These are phyloP conservation scores for Rhododendron williamsianum DNA, from an alignment of 148 eudicot species.

Conservation along the genomic window DNA sequence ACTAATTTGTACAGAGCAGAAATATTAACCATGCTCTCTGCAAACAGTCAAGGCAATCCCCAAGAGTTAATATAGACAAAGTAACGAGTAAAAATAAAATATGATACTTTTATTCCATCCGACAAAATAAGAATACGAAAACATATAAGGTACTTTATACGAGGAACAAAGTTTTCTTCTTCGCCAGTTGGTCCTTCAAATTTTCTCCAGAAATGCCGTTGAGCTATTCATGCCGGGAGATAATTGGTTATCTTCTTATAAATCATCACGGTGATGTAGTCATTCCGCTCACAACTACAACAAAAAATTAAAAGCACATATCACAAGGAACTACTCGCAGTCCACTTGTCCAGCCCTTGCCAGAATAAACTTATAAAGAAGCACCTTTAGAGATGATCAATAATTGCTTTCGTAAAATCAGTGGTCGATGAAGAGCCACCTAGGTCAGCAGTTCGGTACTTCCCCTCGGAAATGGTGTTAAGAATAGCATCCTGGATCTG, in stretches of 20 bases:
- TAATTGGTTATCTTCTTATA: not conserved
- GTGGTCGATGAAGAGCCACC: constrained; percentile 76
- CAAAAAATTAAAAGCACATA: not conserved
- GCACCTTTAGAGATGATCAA: constrained; percentile 58
- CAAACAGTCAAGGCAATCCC: not conserved
- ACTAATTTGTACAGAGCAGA: not conserved
- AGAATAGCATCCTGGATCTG: constrained; percentile 72
- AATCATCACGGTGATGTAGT: constrained; percentile 7
- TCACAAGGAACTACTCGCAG: constrained; percentile 13
- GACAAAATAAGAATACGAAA: not conserved
- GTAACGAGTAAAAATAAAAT: not conserved
- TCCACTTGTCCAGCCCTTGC: not conserved
- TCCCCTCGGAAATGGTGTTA: constrained; percentile 80
- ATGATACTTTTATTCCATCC: not conserved
- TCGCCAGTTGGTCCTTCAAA: not conserved
- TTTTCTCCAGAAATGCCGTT: not conserved
- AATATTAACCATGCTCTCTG: not conserved
- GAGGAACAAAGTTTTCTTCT: not conserved
- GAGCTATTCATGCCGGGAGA: not conserved
- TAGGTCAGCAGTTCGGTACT: constrained; percentile 81
- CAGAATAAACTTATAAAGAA: not conserved
- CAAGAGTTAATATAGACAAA: not conserved
- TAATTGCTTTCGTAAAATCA: constrained; percentile 78
- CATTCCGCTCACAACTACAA: not conserved
- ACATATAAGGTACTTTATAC: not conserved